Percentiles rank a stretch among this genome's conserved stretches.
phyloP scores from a whole-genome alignment of 768 basidiomycete species.

The Obba rivulosa region DNA sequence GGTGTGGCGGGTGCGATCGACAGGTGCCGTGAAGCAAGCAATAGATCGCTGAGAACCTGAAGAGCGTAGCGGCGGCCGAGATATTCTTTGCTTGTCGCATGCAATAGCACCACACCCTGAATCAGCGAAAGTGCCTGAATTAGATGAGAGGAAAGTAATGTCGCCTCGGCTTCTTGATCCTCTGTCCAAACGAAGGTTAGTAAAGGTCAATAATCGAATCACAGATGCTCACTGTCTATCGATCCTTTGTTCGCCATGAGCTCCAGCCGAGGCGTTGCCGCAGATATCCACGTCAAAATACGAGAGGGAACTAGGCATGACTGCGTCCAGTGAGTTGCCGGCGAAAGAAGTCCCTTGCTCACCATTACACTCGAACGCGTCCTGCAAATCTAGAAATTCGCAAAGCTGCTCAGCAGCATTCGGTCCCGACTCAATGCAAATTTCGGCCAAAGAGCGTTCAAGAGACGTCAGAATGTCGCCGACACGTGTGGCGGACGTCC shows the following conservation, averaged over 20 bases:
- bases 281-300: conserved; percentile 57
- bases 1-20: conserved; percentile 22
- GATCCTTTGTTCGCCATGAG: conserved; percentile 33
- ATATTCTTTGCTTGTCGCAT: conserved; percentile 59
- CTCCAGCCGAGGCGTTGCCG: conserved; percentile 47
- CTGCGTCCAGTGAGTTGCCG: no score
- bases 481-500: conserved; percentile 47
- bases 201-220: background rate
- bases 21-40: conserved; percentile 67
- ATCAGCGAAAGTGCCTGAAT: conserved; percentile 59
- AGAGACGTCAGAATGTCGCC: conserved; percentile 43
- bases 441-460: conserved; percentile 47
- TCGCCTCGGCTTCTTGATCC: conserved; percentile 43
- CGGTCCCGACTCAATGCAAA: conserved; percentile 28
- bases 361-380: conserved; percentile 84
- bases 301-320: conserved; percentile 57
- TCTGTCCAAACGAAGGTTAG: conserved; percentile 12
- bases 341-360: conserved; percentile 17
- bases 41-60: conserved; percentile 67
- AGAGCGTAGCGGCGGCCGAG: conserved; percentile 63
- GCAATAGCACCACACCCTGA: conserved; percentile 73
- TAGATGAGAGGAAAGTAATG: conserved; percentile 46
- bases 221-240: conserved; percentile 32
- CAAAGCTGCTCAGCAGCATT: conserved; percentile 41
- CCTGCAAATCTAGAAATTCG: conserved; percentile 61